Evolutionary conservation across 805 yeast genomes (phyloP), one percentile per base, ranked within the genome.

Genomic region (Starmerella asiatica): DNA sequence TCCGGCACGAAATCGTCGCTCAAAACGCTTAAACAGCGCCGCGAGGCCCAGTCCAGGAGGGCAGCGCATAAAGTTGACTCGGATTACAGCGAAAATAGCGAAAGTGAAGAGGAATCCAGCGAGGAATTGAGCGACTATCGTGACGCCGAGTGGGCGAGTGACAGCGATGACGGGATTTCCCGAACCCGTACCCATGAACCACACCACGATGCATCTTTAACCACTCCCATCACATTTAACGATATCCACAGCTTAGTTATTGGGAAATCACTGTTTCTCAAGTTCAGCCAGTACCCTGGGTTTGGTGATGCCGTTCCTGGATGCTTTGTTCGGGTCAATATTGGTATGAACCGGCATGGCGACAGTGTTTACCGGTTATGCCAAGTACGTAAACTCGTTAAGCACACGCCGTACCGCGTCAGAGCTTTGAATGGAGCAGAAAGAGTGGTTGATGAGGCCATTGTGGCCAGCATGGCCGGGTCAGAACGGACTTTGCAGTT

Each of bases 381-480:
- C 36, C 78, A 73, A 55, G 75, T 91, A 32, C 79, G 76, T 49
- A 78, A 72, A 39, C 71, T 80, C 7, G 70, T 69, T 20, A 60
- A 46, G 26, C 34, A 47, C 34, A 68, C 63, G 46, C 72, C 75
- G 15, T 75, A 75, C 54, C 60, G 57, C 27, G 63, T 73, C 57
- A n/a, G n/a, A n/a, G n/a, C n/a, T n/a, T n/a, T n/a, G n/a, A n/a
- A n/a, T n/a, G n/a, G n/a, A n/a, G 65, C 70, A 39, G 64, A 62
- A 43, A 63, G 70, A 35, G 64, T 62, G 21, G 74, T 75, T 2
- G 72, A 73, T 48, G 67, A 67, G 51, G 75, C 71, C 48, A 65
- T 88, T 48, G 65, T 73, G 38, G 88, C 83, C 12, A 70, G 86
- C n/a, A 93, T 83, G 56, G 95, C 94, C 37, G 68, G 69, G 37